These are phyloP conservation scores for Ustilago tritici DNA, from an alignment of 1,284 basidiomycete genomes.

Conservation along the genomic window DNA sequence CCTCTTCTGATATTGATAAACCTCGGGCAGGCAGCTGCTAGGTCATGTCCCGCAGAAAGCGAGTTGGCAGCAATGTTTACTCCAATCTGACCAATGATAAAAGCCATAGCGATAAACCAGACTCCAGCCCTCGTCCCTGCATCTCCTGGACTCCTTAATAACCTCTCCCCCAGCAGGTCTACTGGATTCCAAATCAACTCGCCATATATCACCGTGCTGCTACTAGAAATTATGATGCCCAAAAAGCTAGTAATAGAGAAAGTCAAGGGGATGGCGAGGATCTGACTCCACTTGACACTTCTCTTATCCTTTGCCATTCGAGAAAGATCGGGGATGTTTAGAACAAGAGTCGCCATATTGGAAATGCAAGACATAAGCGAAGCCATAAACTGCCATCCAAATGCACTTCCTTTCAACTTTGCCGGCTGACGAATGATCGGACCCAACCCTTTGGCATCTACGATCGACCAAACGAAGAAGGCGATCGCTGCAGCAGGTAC, in stretches of 20 bases:
- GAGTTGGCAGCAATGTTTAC: conserved; percentile 82
- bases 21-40: conserved; percentile 80
- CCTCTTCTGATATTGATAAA: conserved; percentile 88
- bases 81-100: conserved; percentile 78
- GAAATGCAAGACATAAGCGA: conserved; percentile 51
- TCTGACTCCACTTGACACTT: conserved; percentile 52
- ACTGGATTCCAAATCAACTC: conserved; percentile 84
- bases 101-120: conserved; percentile 78
- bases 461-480: conserved; percentile 84
- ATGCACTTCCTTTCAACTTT: conserved; percentile 77
- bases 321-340: conserved; percentile 62
- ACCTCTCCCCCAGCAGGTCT: conserved; percentile 78
- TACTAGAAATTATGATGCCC: conserved; percentile 82
- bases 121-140: conserved; percentile 69
- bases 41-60: conserved; percentile 84
- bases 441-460: conserved; percentile 79
- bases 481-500: conserved; percentile 72
- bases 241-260: conserved; percentile 84
- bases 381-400: conserved; percentile 83
- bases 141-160: conserved; percentile 77
- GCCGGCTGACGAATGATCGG: conserved; percentile 81
- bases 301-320: conserved; percentile 52
- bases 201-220: conserved; percentile 80
- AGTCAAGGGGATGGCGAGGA: conserved; percentile 77
- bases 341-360: conserved; percentile 59